Evolutionary conservation across 2,329 filamentous ascomycete genomes (phyloP), one percentile per base, ranked within the genome.

Genomic region (Stemphylium lycopersici): DNA sequence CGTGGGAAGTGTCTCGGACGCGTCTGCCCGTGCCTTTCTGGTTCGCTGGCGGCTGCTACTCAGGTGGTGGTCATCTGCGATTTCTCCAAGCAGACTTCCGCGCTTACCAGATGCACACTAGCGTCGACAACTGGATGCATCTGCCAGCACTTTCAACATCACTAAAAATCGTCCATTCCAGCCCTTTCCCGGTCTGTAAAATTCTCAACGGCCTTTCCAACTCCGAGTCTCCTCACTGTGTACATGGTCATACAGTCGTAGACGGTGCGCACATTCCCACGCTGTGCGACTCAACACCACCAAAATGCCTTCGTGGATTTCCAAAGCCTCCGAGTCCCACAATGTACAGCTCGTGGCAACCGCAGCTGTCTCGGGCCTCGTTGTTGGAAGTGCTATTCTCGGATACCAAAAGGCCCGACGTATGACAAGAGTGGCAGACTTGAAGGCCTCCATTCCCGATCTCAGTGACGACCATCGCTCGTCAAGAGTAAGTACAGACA

Each of bases 271-370:
- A 37, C 16, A 11, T 42, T 54, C 41, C 26, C 45, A 43, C 38
- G 16, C 24, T 46, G 48, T 39, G 10, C 48, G 38, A 40, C 32
- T 37, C 31, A 32, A 46, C 16, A 42, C n/a, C 29, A 29, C 34
- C 56, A 57, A 59, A 18, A 80, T 80, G 78, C 77, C 77, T 62
- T 76, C 74, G 52, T 81, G 79, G 79, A 68, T 80, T 59, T 72
- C 77, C 54, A 71, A 77, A 43, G 69, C 75, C 29, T 75, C 76
- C 4, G 71, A 74, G 34, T 80, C 78, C 36, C 80, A 81, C 67
- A 74, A 77, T 64, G 74, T 79, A 37, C 90, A 92, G 72, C 79
- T 95, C 32, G 83, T 86, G 15, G 84, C 87, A 3, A 91, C 90
- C 0, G 90, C 90, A 2, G 79, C 90, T 18, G 72, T 81, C 8